Evolutionary conservation across 495 filamentous ascomycete genomes (phyloP).

Genomic region (Penicillium cosmopolitanum): DNA sequence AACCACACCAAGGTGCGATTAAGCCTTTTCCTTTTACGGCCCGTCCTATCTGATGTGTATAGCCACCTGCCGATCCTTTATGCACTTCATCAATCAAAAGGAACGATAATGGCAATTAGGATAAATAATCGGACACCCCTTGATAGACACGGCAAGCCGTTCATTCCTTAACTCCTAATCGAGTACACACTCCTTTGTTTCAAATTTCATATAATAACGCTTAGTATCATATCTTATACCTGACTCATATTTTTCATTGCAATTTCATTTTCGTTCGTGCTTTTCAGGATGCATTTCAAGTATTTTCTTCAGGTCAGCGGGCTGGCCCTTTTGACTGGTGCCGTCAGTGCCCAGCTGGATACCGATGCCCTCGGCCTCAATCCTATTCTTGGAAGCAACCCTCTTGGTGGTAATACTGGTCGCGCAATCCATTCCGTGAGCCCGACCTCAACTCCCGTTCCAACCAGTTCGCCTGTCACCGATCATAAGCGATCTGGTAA

Average conservation of each 20-base stretch:
- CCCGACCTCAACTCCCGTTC: neutral
- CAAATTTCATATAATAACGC: neutral
- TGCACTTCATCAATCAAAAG: conserved; percentile 1
- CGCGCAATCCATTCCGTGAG: neutral
- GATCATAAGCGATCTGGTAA: neutral
- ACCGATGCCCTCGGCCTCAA: neutral
- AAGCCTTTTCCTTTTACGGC: conserved; percentile 2
- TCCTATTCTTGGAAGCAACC: neutral
- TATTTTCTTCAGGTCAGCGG: neutral
- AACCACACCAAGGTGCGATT: neutral
- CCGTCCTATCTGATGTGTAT: conserved; percentile 8
- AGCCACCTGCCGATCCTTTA: neutral
- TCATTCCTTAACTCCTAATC: neutral
- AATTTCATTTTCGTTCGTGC: neutral
- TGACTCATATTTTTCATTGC: neutral
- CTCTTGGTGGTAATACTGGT: neutral
- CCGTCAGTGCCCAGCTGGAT: conserved; percentile 1
- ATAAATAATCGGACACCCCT: neutral
- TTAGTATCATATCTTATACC: neutral
- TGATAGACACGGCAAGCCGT: neutral
- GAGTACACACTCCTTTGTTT: neutral
- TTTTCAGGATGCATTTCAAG: conserved; percentile 4
- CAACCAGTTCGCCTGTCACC: neutral
- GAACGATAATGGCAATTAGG: neutral
- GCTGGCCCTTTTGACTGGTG: conserved; percentile 9